phyloP scores from a whole-genome alignment of 2,329 filamentous ascomycete species.

The Fusarium sp. region DNA sequence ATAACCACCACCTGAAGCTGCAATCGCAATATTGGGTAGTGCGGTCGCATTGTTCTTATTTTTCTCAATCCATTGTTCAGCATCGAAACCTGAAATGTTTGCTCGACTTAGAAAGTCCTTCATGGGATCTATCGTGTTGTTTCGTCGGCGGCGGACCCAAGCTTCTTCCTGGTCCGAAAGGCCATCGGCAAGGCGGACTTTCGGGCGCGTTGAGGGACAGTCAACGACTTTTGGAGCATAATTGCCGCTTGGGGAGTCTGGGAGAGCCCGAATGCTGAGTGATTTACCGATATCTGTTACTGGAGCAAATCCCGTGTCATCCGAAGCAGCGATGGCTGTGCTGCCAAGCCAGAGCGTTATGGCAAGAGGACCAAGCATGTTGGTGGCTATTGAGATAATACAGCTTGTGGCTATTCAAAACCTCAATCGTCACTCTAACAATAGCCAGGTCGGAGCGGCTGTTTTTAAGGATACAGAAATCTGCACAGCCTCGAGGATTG shows the following conservation, averaged over 20 bases:
- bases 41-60: conserved; percentile 49
- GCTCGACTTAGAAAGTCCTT: conserved; percentile 76
- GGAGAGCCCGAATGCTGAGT: conserved; percentile 10
- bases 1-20: conserved; percentile 87
- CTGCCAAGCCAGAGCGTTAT: conserved; percentile 5
- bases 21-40: conserved; percentile 75
- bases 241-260: conserved; percentile 21
- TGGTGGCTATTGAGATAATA: background rate
- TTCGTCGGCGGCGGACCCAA: conserved; percentile 79
- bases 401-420: background rate
- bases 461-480: background rate
- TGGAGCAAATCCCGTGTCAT: background rate
- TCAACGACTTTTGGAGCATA: conserved; percentile 77
- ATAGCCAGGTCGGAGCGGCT: background rate
- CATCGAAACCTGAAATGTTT: conserved; percentile 81
- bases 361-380: conserved; percentile 2
- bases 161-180: conserved; percentile 77
- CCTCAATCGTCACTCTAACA: rapidly evolving
- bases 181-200: conserved; percentile 70
- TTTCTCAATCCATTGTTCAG: conserved; percentile 71
- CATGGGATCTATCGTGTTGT: conserved; percentile 80
- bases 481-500: background rate
- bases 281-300: background rate
- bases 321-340: conserved; percentile 4
- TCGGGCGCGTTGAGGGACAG: conserved; percentile 77